Conservation (phyloP, 371 early-diverging fungal species). For the Apophysomyces variabilis region DNA sequence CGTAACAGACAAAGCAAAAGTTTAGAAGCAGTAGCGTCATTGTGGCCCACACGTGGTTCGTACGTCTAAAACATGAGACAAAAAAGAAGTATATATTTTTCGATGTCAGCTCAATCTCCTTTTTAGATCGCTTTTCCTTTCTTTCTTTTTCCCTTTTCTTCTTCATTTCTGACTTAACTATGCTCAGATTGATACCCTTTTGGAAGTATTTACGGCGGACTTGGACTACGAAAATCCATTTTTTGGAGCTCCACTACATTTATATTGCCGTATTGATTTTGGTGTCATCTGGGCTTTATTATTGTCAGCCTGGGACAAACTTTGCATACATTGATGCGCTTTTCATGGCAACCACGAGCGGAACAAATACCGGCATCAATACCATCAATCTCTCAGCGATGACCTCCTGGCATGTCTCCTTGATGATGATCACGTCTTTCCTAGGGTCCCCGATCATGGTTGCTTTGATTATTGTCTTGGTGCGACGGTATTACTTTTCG, state of each 20-base stretch:
- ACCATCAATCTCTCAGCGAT: constrained; percentile 39
- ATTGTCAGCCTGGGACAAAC: constrained; percentile 38
- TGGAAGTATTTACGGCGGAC: constrained; percentile 17
- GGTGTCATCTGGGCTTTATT: constrained; percentile 37
- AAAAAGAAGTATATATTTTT: too few species aligned
- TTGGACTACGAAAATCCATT: constrained; percentile 42
- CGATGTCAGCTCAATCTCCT: background rate
- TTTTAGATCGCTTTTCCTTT: background rate
- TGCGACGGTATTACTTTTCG: constrained; percentile 48
- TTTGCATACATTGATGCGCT: constrained; percentile 49
- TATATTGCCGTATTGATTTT: constrained; percentile 41
- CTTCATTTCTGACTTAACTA: background rate
- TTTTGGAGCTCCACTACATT: constrained; percentile 48
- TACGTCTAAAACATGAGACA: too few species aligned
- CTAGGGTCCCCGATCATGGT: constrained; percentile 42
- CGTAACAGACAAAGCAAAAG: too few species aligned
- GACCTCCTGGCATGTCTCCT: constrained; percentile 32
- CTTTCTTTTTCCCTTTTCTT: background rate
- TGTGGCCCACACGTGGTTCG: too few species aligned
- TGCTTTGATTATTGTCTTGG: constrained; percentile 37
- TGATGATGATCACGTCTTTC: constrained; percentile 39
- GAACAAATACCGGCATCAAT: constrained; percentile 47
- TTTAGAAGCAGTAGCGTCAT: too few species aligned
- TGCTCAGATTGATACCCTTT: background rate
- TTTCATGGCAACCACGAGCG: constrained; percentile 45